Conservation (phyloP, 805 yeast species). For the Lachancea sp. region DNA sequence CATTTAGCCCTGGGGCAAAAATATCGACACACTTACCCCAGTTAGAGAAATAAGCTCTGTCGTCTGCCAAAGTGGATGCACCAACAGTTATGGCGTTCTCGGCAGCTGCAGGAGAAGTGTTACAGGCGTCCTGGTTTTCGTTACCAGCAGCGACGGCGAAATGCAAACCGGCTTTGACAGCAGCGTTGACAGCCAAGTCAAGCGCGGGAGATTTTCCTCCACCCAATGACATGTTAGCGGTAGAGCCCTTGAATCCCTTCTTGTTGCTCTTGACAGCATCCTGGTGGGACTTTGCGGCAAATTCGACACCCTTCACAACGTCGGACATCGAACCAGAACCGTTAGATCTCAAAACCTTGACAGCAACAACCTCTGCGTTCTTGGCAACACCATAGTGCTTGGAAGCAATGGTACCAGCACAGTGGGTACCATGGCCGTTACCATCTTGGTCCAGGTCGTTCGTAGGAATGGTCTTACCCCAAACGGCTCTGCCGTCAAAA, state of each 20-base stretch:
- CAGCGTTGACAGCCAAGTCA: conserved; percentile 84
- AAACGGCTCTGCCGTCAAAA: conserved; percentile 74
- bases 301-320: conserved; percentile 79
- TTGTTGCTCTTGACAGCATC: conserved; percentile 43
- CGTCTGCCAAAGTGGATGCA: conserved; percentile 82
- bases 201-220: conserved; percentile 88
- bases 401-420: conserved; percentile 93
- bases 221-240: conserved; percentile 91
- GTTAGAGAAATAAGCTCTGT: conserved; percentile 92
- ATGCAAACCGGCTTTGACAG: conserved; percentile 80
- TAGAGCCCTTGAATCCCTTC: conserved; percentile 74
- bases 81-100: conserved; percentile 86
- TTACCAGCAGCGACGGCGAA: conserved; percentile 97
- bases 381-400: conserved; percentile 78
- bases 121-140: conserved; percentile 88
- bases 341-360: conserved; percentile 73
- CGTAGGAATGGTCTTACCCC: conserved; percentile 79
- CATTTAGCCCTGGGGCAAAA: conserved; percentile 92
- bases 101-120: conserved; percentile 85
- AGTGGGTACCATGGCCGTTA: conserved; percentile 93
- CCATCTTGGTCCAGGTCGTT: conserved; percentile 71
- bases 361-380: conserved; percentile 70
- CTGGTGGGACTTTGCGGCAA: conserved; percentile 66
- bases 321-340: conserved; percentile 83
- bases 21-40: conserved; percentile 94